Conservation (phyloP, 352 stramenopile species). For the Aphanomyces euteiches region DNA sequence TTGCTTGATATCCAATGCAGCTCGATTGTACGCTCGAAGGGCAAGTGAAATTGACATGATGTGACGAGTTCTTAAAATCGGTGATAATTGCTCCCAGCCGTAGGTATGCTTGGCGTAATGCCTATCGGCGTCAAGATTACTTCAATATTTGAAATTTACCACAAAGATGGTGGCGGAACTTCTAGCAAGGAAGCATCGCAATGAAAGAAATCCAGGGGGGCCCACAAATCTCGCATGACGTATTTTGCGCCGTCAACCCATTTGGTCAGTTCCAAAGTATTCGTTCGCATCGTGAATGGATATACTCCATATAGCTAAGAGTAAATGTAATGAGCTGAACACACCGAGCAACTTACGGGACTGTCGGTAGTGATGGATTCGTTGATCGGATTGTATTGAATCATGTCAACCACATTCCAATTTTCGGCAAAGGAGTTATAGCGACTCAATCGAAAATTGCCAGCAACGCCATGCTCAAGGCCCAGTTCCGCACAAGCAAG, state of each 20-base stretch:
- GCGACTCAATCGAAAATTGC: slow-evolving; percentile 68
- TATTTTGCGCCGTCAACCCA: slow-evolving; percentile 76
- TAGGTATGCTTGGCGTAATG: slow-evolving; percentile 36
- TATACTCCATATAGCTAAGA: slow-evolving; percentile 50
- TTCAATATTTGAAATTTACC: slow-evolving; percentile 33
- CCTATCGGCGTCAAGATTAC: too few relatives aligned
- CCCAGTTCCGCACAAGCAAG: slow-evolving; percentile 62
- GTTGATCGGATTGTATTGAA: slow-evolving; percentile 72
- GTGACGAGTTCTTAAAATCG: slow-evolving; percentile 71
- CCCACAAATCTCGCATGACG: slow-evolving; percentile 59
- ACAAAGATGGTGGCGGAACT: slow-evolving; percentile 52
- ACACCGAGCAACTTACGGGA: slow-evolving; percentile 32
- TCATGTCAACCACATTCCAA: slow-evolving; percentile 82
- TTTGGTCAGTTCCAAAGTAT: slow-evolving; percentile 67
- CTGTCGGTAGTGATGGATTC: slow-evolving; percentile 36
- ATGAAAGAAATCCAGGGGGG: slow-evolving; percentile 60
- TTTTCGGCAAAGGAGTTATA: slow-evolving; percentile 83
- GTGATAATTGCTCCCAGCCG: slow-evolving; percentile 71
- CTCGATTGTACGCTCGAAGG: slow-evolving; percentile 67
- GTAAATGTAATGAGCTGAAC: not conserved
- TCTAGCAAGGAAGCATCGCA: slow-evolving; percentile 73
- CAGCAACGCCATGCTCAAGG: slow-evolving; percentile 54
- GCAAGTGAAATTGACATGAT: slow-evolving; percentile 68
- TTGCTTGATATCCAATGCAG: slow-evolving; percentile 50
- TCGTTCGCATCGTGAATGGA: slow-evolving; percentile 63